These are phyloP conservation scores for Alternaria tenuissima DNA, from an alignment of 2,329 filamentous ascomycete species.

Conservation along the genomic window DNA sequence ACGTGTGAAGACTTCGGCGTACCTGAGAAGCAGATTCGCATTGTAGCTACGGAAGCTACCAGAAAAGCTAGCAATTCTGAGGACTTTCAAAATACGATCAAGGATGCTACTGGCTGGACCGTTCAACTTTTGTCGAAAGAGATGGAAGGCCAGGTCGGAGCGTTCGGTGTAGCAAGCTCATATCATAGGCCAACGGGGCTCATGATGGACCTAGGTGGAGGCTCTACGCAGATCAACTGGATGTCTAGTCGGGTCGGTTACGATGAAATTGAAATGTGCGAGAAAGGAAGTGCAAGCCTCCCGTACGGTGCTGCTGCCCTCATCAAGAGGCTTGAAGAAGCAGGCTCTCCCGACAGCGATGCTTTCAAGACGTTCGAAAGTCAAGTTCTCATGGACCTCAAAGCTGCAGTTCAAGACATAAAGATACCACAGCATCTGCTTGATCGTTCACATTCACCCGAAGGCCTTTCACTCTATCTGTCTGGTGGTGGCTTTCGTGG, in stretches of 20 bases:
- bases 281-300: slow-evolving; percentile 67
- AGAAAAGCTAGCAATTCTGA: slow-evolving; percentile 78
- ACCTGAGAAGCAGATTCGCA: slow-evolving; percentile 68
- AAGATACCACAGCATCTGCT: slow-evolving; percentile 64
- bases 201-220: slow-evolving; percentile 87
- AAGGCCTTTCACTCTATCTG: slow-evolving; percentile 73
- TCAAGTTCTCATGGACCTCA: slow-evolving; percentile 67
- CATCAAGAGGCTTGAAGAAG: slow-evolving; percentile 59
- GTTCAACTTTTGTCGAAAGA: slow-evolving; percentile 78
- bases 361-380: slow-evolving; percentile 58
- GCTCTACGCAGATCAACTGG: slow-evolving; percentile 75
- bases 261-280: slow-evolving; percentile 53
- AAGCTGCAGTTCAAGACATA: slow-evolving; percentile 65
- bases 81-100: slow-evolving; percentile 72
- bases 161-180: slow-evolving; percentile 81
- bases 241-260: slow-evolving; percentile 57
- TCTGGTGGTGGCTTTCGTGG: slow-evolving; percentile 91
- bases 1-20: slow-evolving; percentile 77
- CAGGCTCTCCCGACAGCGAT: slow-evolving; percentile 49
- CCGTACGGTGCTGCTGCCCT: slow-evolving; percentile 76
- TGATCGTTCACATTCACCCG: slow-evolving; percentile 35
- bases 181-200: slow-evolving; percentile 75
- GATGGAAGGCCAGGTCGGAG: slow-evolving; percentile 83
- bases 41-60: slow-evolving; percentile 90
- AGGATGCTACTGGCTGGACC: slow-evolving; percentile 68